phyloP scores from a whole-genome alignment of 257 asterid species.

The Ballota nigra region DNA sequence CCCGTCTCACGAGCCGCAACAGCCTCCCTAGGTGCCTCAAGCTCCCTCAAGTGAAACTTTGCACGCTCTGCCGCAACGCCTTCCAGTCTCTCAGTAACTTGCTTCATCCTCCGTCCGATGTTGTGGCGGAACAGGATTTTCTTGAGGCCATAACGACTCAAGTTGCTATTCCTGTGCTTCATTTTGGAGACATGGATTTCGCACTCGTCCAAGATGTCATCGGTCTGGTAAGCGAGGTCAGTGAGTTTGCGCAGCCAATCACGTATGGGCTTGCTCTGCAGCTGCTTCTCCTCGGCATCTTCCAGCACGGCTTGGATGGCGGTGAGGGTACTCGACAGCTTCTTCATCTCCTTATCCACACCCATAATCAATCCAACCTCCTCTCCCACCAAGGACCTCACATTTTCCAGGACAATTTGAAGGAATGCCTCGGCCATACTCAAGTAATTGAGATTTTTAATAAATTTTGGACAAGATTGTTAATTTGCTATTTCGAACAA shows the following conservation, averaged over 20 bases:
- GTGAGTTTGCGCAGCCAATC: not conserved
- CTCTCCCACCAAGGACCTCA: conserved; percentile 18
- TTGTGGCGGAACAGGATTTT: conserved; percentile 4
- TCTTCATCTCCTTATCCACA: too few species aligned
- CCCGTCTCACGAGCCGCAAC: conserved; percentile 33
- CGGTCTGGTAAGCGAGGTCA: too few species aligned
- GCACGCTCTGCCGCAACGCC: conserved; percentile 21
- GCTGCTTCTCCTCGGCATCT: conserved; percentile 13
- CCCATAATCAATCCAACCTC: conserved; percentile 37
- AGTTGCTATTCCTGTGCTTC: not conserved
- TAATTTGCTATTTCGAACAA: too few species aligned
- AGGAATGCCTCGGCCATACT: conserved; percentile 22
- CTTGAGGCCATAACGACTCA: not conserved
- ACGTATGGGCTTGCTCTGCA: conserved; percentile 12
- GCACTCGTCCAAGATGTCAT: conserved; percentile 33
- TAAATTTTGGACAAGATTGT: too few species aligned
- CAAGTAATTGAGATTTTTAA: too few species aligned
- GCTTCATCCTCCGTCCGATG: conserved; percentile 12
- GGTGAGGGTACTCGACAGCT: too few species aligned
- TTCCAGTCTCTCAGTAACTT: conserved; percentile 18
- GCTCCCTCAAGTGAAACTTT: conserved; percentile 21
- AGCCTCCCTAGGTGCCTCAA: not conserved
- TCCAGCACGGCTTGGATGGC: too few species aligned
- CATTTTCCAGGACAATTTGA: conserved; percentile 4
- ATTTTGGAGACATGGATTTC: not conserved